Conservation (phyloP, 129 eudicot genomes). For the Solidago caesia region DNA sequence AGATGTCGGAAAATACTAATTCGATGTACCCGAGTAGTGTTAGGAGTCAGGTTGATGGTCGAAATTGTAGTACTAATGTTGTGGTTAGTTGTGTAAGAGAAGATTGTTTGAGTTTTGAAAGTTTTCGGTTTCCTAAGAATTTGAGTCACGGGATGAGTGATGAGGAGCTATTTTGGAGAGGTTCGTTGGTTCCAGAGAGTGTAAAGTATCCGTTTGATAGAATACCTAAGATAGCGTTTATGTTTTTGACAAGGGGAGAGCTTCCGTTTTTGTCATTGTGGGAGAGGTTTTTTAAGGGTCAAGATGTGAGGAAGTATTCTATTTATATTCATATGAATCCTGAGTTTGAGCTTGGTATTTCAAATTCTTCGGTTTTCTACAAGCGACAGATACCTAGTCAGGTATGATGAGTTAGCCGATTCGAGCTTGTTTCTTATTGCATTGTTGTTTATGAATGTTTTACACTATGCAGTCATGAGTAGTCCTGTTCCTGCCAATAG, state of each 20-base stretch:
- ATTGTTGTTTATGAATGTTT: background rate
- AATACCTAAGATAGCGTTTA: conserved; percentile 87
- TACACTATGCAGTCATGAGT: background rate
- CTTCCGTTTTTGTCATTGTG: conserved; percentile 84
- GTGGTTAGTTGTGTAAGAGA: conserved; percentile 38
- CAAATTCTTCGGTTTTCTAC: conserved; percentile 56
- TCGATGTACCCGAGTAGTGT: background rate
- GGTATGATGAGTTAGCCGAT: conserved; percentile 42
- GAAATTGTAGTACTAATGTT: conserved; percentile 14
- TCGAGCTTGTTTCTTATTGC: background rate
- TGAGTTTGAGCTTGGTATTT: conserved; percentile 50
- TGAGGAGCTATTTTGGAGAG: conserved; percentile 84
- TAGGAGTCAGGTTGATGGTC: conserved; percentile 10
- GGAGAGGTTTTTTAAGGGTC: conserved; percentile 80
- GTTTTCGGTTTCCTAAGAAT: conserved; percentile 49
- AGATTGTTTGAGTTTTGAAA: conserved; percentile 59
- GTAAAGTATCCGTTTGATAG: conserved; percentile 58
- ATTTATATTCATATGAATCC: conserved; percentile 73
- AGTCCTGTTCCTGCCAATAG: background rate
- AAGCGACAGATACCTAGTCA: conserved; percentile 80
- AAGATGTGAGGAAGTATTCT: conserved; percentile 52
- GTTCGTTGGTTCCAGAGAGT: conserved; percentile 70
- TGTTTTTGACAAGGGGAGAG: conserved; percentile 75
- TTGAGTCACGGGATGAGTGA: conserved; percentile 61
- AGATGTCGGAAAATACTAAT: conserved; percentile 14